Conservation (phyloP, 768 basidiomycete genomes). For the Panaeolus cyanescens region DNA sequence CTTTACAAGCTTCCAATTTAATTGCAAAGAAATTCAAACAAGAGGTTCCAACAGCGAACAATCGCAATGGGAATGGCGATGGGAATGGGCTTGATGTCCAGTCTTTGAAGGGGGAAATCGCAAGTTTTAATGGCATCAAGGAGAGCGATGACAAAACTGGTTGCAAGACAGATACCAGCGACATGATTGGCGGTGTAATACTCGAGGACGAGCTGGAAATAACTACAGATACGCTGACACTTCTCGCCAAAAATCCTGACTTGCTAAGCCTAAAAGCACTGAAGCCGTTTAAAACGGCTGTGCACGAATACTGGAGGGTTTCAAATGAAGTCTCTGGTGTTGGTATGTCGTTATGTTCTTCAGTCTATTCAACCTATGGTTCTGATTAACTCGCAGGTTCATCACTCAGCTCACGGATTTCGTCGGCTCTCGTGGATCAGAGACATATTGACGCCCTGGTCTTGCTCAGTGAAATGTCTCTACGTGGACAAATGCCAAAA, state of each 20-base stretch:
- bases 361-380: neutral
- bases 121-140: neutral
- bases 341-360: conserved; percentile 4
- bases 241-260: conserved; percentile 30
- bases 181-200: conserved; percentile 32
- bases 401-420: conserved; percentile 39
- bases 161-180: neutral
- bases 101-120: neutral
- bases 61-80: too few relatives aligned
- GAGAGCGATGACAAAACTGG: neutral
- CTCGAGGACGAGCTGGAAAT: conserved; percentile 38
- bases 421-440: conserved; percentile 44
- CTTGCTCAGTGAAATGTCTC: conserved; percentile 53
- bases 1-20: neutral
- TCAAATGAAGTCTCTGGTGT: conserved; percentile 34
- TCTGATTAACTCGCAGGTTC: too few relatives aligned
- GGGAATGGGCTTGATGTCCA: neutral
- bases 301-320: conserved; percentile 40
- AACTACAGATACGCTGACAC: conserved; percentile 34
- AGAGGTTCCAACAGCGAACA: neutral
- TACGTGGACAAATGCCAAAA: conserved; percentile 46
- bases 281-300: conserved; percentile 38
- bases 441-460: conserved; percentile 50
- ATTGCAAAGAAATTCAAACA: conserved; percentile 6
- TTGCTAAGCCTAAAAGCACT: conserved; percentile 32